phyloP scores from a whole-genome alignment of 1,284 basidiomycete species.

The Puccinia horiana region DNA sequence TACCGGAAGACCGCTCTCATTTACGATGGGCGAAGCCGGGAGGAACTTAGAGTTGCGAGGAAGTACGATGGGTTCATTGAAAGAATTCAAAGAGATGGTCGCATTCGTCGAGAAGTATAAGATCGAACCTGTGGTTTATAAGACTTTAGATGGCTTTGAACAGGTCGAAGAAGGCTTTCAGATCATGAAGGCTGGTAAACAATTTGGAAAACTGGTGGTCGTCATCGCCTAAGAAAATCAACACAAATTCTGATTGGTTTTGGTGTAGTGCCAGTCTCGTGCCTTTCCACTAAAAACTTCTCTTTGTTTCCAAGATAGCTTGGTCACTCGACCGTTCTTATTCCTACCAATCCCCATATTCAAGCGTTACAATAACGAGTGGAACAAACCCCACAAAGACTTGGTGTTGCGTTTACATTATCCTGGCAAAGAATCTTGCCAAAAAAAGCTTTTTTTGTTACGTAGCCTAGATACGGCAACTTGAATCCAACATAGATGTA shows the following conservation, averaged over 20 bases:
- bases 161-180: conserved; percentile 34
- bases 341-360: no score
- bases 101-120: conserved; percentile 27
- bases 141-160: conserved; percentile 20
- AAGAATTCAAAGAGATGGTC: conserved; percentile 44
- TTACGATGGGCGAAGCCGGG: conserved; percentile 37
- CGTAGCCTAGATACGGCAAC: no score
- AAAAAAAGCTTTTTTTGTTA: no score
- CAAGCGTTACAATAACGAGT: no score
- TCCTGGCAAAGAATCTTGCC: no score
- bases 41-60: conserved; percentile 35
- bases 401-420: no score
- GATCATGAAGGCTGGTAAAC: conserved; percentile 36
- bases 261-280: no score
- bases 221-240: conserved; percentile 5
- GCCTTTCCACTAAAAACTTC: no score
- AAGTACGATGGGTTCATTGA: conserved; percentile 37
- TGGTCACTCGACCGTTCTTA: no score
- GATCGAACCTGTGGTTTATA: conserved; percentile 27
- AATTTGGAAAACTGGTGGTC: conserved; percentile 43
- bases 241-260: conserved; percentile 17
- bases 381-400: no score
- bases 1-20: conserved; percentile 6
- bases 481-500: no score
- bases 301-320: no score